Evolutionary conservation across 1,284 basidiomycete species (phyloP), one percentile per base, ranked within the genome.

Genomic region (Pterulicium gracile): DNA sequence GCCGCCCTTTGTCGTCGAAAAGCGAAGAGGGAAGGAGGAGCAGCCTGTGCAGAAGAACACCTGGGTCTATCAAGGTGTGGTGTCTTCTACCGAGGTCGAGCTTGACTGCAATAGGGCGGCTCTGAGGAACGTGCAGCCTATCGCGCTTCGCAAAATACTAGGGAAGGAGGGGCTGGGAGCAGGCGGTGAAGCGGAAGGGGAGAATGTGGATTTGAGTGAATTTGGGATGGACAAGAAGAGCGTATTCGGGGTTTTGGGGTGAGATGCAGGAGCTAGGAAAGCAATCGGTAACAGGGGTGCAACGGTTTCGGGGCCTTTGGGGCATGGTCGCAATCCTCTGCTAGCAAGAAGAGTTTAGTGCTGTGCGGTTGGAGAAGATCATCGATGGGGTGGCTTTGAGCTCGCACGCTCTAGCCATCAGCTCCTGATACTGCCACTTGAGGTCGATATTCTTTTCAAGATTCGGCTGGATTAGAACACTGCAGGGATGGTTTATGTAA

Each of bases 11-110:
- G 5, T 39, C 15, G n/a, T 7, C n/a, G 15, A 15, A 39, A 39
- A 13, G 36, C 36, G 64, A 3, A 53, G 60, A 2, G 46, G 61
- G 23, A 51, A 51, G 22, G 47, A 40, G 1, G 56, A 54, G 14
- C 54, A 50, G 17, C 48, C 20, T 17, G 47, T 51, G 39, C 52
- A 57, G 27, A 56, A 57, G 42, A 60, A 61, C 3, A 57, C 58
- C 4, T 77, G 77, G 77, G 62, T 73, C 7, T 79, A 77, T 52
- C 65, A 39, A 17, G 36, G 36, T 18, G 15, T 39, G 4, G 36
- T 39, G 4, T 39, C 36, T 7, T 39, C 36, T 39, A 39, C 19
- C n/a, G 36, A 39, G 36, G 19, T 39, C 4, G 36, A 39, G 36
- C n/a, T 7, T 7, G 36, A 17, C n/a, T 7, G n/a, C 36, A 39